Percentiles rank a stretch among this genome's conserved stretches.
phyloP scores from a whole-genome alignment of 768 basidiomycete species.

The Lactifluus volemus region DNA sequence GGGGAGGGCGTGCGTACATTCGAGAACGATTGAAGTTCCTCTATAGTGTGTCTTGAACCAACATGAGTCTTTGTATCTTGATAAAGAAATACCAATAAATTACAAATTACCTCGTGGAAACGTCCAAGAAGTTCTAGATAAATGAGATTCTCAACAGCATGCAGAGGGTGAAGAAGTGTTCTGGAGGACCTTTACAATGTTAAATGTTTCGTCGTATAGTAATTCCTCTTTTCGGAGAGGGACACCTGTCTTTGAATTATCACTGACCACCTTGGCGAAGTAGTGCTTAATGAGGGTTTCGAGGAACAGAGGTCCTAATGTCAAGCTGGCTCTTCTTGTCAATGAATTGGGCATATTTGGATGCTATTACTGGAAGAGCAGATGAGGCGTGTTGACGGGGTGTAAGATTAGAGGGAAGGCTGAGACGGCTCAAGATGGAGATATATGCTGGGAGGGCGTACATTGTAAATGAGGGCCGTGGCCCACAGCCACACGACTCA shows the following conservation, averaged over 20 bases:
- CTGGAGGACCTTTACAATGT: slow-evolving; percentile 54
- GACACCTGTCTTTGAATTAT: neutral
- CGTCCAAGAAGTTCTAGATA: slow-evolving; percentile 64
- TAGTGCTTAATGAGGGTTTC: slow-evolving; percentile 84
- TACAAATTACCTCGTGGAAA: slow-evolving; percentile 51
- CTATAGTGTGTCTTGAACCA: slow-evolving; percentile 61
- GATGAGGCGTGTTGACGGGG: neutral
- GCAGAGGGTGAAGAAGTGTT: neutral
- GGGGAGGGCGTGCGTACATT: slow-evolving; percentile 80
- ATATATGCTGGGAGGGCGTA: no score
- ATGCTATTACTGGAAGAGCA: neutral
- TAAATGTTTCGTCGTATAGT: slow-evolving; percentile 74
- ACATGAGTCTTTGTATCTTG: neutral
- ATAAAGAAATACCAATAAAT: neutral
- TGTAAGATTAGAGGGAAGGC: neutral
- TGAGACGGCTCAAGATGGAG: no score
- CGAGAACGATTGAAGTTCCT: slow-evolving; percentile 74
- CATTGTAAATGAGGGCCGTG: no score
- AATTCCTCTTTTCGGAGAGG: slow-evolving; percentile 60
- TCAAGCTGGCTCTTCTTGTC: slow-evolving; percentile 51
- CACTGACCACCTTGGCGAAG: slow-evolving; percentile 44
- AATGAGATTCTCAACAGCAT: neutral
- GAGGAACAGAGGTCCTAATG: slow-evolving; percentile 61
- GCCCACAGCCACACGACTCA: no score
- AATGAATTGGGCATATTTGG: slow-evolving; percentile 40